phyloP scores from a whole-genome alignment of 176 grass and related monocot genomes.

The Aegilops bicornis region DNA sequence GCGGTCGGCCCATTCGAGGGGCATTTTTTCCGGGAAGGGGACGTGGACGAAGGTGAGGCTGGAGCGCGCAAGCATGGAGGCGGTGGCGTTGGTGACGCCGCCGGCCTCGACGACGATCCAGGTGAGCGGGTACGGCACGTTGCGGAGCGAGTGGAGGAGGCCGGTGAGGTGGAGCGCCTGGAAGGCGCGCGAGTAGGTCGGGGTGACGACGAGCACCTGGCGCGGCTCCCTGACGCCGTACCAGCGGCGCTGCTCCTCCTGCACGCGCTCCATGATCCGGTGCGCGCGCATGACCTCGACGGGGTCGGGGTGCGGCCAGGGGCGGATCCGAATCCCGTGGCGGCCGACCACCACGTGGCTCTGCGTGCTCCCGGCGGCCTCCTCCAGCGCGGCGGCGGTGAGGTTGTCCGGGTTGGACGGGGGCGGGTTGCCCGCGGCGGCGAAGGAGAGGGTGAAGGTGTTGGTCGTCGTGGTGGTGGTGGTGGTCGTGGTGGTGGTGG shows the following conservation, averaged over 20 bases:
- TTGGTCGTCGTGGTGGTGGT: constrained; percentile 59
- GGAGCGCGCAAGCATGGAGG: constrained; percentile 54
- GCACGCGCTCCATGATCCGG: constrained; percentile 82
- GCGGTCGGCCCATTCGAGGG: constrained; percentile 64
- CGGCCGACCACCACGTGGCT: constrained; percentile 85
- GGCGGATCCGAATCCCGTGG: constrained; percentile 90
- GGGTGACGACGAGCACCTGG: constrained; percentile 64
- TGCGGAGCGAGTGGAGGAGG: constrained; percentile 75
- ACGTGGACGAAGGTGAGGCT: constrained; percentile 65
- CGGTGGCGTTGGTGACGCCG: constrained; percentile 74
- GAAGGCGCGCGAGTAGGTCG: constrained; percentile 78
- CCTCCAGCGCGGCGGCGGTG: not conserved
- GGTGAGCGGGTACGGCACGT: constrained; percentile 73
- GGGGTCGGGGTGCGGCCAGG: constrained; percentile 93
- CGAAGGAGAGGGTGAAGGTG: constrained; percentile 80
- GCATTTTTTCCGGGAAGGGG: constrained; percentile 79
- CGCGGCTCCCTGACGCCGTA: constrained; percentile 75
- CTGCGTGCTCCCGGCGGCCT: constrained; percentile 31
- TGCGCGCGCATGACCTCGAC: constrained; percentile 83
- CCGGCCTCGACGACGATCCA: constrained; percentile 94
- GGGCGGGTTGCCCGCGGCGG: constrained; percentile 36
- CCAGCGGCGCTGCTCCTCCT: constrained; percentile 79
- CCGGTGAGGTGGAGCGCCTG: constrained; percentile 90
- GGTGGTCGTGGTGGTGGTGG: not conserved
- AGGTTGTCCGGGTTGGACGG: constrained; percentile 17